Evolutionary conservation across 2,329 filamentous ascomycete genomes (phyloP).

Genomic region (Metarhizium guizhouense): DNA sequence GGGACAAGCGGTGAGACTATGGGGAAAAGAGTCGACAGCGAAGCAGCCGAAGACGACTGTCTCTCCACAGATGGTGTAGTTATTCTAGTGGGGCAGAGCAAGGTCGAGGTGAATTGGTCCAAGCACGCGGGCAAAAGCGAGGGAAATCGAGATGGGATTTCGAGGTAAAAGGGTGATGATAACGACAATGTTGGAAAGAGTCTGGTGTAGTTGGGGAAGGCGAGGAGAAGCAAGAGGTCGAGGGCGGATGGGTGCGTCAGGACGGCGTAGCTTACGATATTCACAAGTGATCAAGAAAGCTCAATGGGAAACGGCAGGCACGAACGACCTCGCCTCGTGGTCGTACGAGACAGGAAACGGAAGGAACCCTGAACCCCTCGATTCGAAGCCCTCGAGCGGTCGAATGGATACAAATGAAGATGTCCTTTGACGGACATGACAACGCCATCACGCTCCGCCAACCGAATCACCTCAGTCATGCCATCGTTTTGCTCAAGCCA

Average conservation of each 20-base stretch:
- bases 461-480: background rate
- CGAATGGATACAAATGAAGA: background rate
- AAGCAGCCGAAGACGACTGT: background rate
- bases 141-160: background rate
- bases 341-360: background rate
- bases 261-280: background rate
- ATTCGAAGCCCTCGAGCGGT: background rate
- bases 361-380: background rate
- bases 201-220: background rate
- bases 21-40: background rate
- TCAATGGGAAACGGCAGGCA: background rate
- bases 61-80: background rate
- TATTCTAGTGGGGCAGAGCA: background rate
- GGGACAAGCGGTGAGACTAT: slow-evolving; percentile 4
- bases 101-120: background rate
- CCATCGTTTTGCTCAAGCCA: background rate
- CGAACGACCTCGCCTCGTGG: background rate
- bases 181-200: background rate
- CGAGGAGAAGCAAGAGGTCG: background rate
- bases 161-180: background rate
- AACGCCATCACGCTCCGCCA: background rate
- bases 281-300: background rate
- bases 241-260: background rate
- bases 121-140: background rate
- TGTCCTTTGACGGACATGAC: background rate